Conservation (phyloP, 2,329 filamentous ascomycete genomes). For the Aspergillus clavatus region DNA sequence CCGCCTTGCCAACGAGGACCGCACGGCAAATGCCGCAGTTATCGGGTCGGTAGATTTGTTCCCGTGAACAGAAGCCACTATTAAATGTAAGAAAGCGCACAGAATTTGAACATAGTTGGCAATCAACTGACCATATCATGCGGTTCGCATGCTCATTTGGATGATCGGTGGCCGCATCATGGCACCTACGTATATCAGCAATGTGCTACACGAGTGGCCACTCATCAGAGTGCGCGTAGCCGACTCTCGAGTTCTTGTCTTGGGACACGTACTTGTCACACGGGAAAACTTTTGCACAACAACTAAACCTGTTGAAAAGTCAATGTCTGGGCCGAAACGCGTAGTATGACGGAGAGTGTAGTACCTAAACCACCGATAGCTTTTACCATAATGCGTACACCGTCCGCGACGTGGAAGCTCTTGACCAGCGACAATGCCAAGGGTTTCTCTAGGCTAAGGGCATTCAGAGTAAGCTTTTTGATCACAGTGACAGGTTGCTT, state of each 20-base stretch:
- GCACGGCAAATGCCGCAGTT: conserved; percentile 70
- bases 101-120: neutral
- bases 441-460: conserved; percentile 44
- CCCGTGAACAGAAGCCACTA: conserved; percentile 67
- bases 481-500: neutral
- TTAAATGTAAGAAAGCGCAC: neutral
- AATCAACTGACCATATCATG: conserved; percentile 62
- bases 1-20: conserved; percentile 62
- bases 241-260: neutral
- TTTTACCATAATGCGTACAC: conserved; percentile 52
- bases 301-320: conserved; percentile 45
- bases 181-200: conserved; percentile 51
- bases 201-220: too few relatives aligned
- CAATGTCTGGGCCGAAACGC: neutral
- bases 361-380: conserved; percentile 54
- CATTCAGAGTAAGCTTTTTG: neutral
- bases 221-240: neutral
- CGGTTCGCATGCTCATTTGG: conserved; percentile 74
- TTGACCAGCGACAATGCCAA: conserved; percentile 52
- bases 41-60: conserved; percentile 73
- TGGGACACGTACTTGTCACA: conserved; percentile 49
- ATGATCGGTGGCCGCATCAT: conserved; percentile 67
- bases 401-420: conserved; percentile 51
- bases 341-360: neutral
- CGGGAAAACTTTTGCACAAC: conserved; percentile 53